Evolutionary conservation across 768 basidiomycete genomes (phyloP), one percentile per base, ranked within the genome.

Genomic region (Tylopilus plumbeoviolaceoides): DNA sequence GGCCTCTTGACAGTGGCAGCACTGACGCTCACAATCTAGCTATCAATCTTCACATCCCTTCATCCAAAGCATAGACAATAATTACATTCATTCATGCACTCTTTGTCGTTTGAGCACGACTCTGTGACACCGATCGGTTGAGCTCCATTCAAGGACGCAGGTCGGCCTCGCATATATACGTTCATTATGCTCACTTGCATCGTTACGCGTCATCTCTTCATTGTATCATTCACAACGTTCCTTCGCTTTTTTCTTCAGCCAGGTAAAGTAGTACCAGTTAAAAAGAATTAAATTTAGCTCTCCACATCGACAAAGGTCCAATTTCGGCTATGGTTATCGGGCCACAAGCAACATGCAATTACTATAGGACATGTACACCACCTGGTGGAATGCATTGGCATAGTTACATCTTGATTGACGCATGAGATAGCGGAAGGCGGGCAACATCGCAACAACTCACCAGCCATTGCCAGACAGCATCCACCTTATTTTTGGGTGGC

Each of bases 31-130:
- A 28, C 23, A 28, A 15, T 51, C 35, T 51, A 93, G 91, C 91
- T 20, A 93, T 93, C 66, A 93, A 93, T 65, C 80, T 91, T 55
- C 87, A 93, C 64, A 91, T 93, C 56, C 90, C 89, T 54, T 80
- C 85, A 55, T 87, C 87, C 59, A 89, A 90, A 75, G 73, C 81
- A 63, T 87, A 79, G 77, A 73, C 53, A 61, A 52, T 35, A 23
- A 44, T 51, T 54, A 50, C 30, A 30, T 11, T 53, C 53, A 41
- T 48, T 53, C 38, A 56, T 30, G 18, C 36, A 42, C 41, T 33
- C 40, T n/a, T n/a, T 43, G 40, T 55, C 52, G 40, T 53, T 40
- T 23, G 53, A 49, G 40, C 28, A 41, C 54, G 42, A 48, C 44
- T 46, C 46, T 20, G 44, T 41, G 35, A 20, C 48, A 47, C 55